Base-by-base conservation (phyloP, 331 rosid genomes). In the Rosa hybrid region DNA sequence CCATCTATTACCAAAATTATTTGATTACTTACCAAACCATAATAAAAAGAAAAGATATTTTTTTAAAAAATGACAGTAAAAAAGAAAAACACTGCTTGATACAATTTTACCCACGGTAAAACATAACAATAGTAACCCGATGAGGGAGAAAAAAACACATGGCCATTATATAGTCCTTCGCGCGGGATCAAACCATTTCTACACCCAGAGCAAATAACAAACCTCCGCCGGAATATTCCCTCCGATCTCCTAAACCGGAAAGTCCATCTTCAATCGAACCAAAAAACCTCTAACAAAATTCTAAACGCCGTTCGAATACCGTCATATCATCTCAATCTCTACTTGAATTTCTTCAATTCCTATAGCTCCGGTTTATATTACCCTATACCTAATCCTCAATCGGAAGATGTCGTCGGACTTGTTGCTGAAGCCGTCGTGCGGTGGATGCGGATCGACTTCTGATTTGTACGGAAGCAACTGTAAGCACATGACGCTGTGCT, bases 391-490 rank as follows among this genome's bases (percentile, higher is more conserved):
- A 59, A 54, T 54, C 34, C 45, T 34, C 42, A 67, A 34, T 67
- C 48, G 81, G 30, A 42, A 68, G 46, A 94, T 90, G 96, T 80
- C 98, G 74, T 71, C 82, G 77, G 98, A 93, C 78, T 83, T 95
- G 81, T 54, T 81, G 49, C 77, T 95, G 79, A 90, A 89, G 79
- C 84, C 94, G 56, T 73, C 85, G 16, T 95, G 99, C 50, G 72
- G 93, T 54, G 98, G 98, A 18, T 95, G 99, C 72, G 93, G 94
- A 51, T 86, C 97, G 42, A 89, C 93, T 38, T 74, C 94, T 42
- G 97, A 93, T 72, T 82, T 95, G 81, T 95, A 95, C 79, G 99
- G 99, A 48, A 95, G 99, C 90, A 93, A 93, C 77, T 95, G 98
- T 91, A 95, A 91, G 89, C 99, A 95, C 89, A 83, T 93, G 98